Evolutionary conservation across 345 rosid genomes (phyloP).

Genomic region (Aethionema arabicum): DNA sequence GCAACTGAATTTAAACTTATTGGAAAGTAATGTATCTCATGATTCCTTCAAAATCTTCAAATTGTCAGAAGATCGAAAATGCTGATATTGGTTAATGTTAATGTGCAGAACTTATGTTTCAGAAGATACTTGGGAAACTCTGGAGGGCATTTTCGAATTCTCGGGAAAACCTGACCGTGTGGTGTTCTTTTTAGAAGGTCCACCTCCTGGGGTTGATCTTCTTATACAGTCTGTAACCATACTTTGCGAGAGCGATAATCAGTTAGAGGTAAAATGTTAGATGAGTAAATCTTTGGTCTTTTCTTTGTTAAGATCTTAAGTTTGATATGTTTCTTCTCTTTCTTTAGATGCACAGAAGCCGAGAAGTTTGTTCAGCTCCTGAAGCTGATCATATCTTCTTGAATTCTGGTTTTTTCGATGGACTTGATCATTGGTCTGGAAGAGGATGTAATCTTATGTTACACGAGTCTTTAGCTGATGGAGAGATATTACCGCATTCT

Average conservation of each 20-base stretch:
- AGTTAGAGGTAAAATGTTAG: constrained; percentile 46
- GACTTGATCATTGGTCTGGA: constrained; percentile 86
- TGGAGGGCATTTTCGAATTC: constrained; percentile 75
- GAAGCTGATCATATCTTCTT: constrained; percentile 59
- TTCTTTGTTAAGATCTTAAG: constrained; percentile 6
- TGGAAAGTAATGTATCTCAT: constrained; percentile 63
- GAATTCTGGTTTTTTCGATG: constrained; percentile 79
- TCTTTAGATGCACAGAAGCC: constrained; percentile 24
- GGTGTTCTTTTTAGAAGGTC: constrained; percentile 90
- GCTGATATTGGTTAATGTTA: constrained; percentile 14
- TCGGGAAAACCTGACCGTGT: constrained; percentile 61
- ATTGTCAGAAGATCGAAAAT: constrained; percentile 7
- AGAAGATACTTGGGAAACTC: constrained; percentile 63
- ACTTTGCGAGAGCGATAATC: constrained; percentile 42
- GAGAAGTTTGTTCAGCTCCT: constrained; percentile 34
- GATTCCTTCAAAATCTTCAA: not conserved
- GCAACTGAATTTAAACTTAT: constrained; percentile 50
- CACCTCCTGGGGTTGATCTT: constrained; percentile 77
- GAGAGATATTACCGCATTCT: constrained; percentile 63
- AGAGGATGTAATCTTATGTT: constrained; percentile 80
- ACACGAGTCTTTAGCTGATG: constrained; percentile 76
- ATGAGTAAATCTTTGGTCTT: constrained; percentile 6
- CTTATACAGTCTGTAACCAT: constrained; percentile 69
- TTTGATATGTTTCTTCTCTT: constrained; percentile 10
- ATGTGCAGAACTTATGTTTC: constrained; percentile 61